These are phyloP conservation scores for Coccomyxa subellipsoidea DNA, from an alignment of 163 green algal species.

Conservation along the genomic window DNA sequence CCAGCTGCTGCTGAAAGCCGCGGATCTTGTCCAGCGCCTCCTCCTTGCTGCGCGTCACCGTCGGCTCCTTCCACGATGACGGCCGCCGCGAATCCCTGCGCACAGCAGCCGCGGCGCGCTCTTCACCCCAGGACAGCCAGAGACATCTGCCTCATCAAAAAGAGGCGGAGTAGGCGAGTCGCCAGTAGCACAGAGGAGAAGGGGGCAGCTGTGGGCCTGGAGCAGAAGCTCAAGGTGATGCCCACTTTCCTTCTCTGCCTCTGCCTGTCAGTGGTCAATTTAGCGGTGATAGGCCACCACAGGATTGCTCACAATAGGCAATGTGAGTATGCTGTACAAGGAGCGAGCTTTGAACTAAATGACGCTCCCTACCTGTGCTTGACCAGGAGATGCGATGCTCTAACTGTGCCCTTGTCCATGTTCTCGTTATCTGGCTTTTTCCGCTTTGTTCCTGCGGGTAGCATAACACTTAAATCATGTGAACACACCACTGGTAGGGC, in stretches of 20 bases:
- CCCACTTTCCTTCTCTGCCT: no score
- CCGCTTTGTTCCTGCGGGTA: slow-evolving; percentile 23
- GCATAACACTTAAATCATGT: background rate
- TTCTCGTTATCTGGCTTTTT: slow-evolving; percentile 1
- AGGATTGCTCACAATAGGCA: no score
- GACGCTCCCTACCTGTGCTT: slow-evolving; percentile 62
- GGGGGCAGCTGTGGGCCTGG: no score
- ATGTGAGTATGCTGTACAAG: no score
- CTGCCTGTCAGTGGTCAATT: no score
- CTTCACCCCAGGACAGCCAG: background rate
- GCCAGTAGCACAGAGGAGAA: no score
- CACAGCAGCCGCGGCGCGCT: no score
- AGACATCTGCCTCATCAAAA: no score
- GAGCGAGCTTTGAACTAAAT: background rate
- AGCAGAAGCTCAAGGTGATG: no score
- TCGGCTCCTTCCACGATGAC: slow-evolving; percentile 75
- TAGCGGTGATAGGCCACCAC: no score
- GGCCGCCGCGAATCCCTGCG: slow-evolving; percentile 58
- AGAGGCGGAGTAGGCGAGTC: no score
- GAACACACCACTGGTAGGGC: background rate
- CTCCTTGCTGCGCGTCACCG: slow-evolving; percentile 70
- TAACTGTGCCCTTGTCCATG: slow-evolving; percentile 36
- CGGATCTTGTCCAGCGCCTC: slow-evolving; percentile 78
- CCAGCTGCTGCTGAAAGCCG: slow-evolving; percentile 45
- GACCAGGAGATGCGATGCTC: slow-evolving; percentile 79